Evolutionary conservation across 2,329 filamentous ascomycete genomes (phyloP), one percentile per base, ranked within the genome.

Genomic region (Apiospora sp.): DNA sequence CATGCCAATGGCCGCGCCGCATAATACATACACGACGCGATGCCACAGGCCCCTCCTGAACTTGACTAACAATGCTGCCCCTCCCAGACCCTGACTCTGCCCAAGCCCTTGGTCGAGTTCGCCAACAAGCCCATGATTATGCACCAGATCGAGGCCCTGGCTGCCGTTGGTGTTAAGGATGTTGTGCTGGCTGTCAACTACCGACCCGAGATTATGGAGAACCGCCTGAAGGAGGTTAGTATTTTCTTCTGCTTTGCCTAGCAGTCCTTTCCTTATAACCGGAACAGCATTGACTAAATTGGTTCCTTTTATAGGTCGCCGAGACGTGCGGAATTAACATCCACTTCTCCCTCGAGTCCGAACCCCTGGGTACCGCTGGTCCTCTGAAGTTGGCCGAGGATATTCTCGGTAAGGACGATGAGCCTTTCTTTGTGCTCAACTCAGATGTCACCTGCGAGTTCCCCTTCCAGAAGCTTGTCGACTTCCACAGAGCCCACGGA

Each of bases 101-200:
- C 96, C 75, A 99, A 98, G 86, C 96, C 96, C 77, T 90, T 99
- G 78, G 96, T 99, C 81, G 96, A 99, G 87, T 99, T 99, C 82
- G 95, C 91, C 82, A 99, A 99, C 90, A 96, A 96, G 87, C 96
- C 95, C 83, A 99, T 99, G 96, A 98, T 99, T 84, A 90, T 97
- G 81, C 96, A 98, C 86, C 96, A 99, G 86, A 94, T 99, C 79
- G 95, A 98, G 87, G 95, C 94, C 77, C 90, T 99, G 78, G 96
- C 96, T 78, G 93, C 92, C 74, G 96, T 95, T 73, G 96, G 96
- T 83, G 96, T 98, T 76, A 98, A 94, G 75, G 95, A 98, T 86
- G 97, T 99, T 80, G 96, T 99, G 72, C 91, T 99, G 73, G 96
- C 96, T 75, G 96, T 99, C 84, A 99, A 99, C 90, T 99, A 99